Evolutionary conservation across 306 rosid genomes (phyloP), one percentile per base, ranked within the genome.

Genomic region (Sechiopsis laciniata): DNA sequence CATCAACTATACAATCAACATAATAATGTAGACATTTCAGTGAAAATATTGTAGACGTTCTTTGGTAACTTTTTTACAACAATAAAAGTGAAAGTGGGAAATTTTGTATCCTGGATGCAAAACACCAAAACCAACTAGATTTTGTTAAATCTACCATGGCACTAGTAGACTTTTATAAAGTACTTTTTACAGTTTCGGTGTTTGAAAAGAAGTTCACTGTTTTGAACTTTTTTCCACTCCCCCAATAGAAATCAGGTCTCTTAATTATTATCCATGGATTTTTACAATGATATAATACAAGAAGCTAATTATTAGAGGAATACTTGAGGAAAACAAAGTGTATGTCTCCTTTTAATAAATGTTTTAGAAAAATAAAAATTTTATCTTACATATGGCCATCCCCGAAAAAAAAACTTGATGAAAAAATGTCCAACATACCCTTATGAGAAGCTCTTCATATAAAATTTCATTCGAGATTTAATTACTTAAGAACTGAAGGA

Each of bases 1-100:
- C 87, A 86, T 82, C 60, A 88, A 76, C 94, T 88, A 86, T 21
- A 54, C 70, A 76, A 75, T 9, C 52, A 75, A 75, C 45, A 81
- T n/a, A 64, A 45, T 66, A 66, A 19, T 32, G 55, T 17, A 66
- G 8, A 37, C 45, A 37, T 37, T 37, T 37, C 45, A 37, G 52
- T 1, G 5, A 64, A 24, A 37, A 64, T 35, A 5, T 17, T 64
- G 51, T 63, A 17, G 16, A 10, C 26, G 8, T 40, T 64, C 2
- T 64, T 15, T 35, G 35, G 14, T 16, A 2, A 1, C 45, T 32
- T 21, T 24, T 17, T 8, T 19, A 55, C 60, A 17, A 17, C 24
- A 19, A 19, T 55, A 8, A 22, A 55, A 55, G 11, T 55, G 59
- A 17, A 20, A 55, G 57, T 53, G 58, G 58, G 58, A 54, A 54